Conservation (phyloP, 192 early-diverging fungal genomes). For the Rhizophagus clarus region DNA sequence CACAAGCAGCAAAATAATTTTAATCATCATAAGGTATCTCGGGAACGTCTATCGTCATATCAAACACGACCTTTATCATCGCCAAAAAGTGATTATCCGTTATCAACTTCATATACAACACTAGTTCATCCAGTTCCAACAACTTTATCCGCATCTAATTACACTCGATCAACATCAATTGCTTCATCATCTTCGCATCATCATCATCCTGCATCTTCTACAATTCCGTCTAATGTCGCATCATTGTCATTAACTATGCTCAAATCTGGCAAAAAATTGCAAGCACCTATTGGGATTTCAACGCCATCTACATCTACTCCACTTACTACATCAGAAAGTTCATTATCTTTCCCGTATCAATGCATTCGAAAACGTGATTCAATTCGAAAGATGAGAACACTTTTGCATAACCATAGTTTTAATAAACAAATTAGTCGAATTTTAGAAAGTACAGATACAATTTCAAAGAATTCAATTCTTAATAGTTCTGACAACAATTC, state of each 20-base stretch:
- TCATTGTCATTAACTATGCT: neutral
- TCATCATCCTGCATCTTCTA: neutral
- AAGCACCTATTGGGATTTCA: neutral
- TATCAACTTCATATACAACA: neutral
- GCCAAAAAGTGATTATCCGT: neutral
- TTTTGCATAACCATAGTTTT: conserved; percentile 3
- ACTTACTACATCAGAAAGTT: too few relatives aligned
- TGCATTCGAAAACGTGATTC: conserved; percentile 10
- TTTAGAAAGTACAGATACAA: neutral
- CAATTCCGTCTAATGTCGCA: neutral
- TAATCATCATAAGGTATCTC: too few relatives aligned
- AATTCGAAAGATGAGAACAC: neutral
- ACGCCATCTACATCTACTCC: neutral
- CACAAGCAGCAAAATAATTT: neutral
- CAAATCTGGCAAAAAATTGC: neutral
- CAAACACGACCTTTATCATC: conserved; percentile 2
- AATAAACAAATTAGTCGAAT: neutral
- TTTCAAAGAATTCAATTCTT: neutral
- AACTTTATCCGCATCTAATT: neutral
- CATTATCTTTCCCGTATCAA: conserved; percentile 23
- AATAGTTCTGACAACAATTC: neutral
- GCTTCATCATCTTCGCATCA: neutral
- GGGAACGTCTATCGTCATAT: neutral
- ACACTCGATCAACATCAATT: neutral
- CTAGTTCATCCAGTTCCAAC: neutral